Percentiles rank a stretch among this genome's conserved stretches.
These are phyloP conservation scores for Eimeria praecox DNA, from an alignment of 169 alveolate genomes.

Conservation along the genomic window DNA sequence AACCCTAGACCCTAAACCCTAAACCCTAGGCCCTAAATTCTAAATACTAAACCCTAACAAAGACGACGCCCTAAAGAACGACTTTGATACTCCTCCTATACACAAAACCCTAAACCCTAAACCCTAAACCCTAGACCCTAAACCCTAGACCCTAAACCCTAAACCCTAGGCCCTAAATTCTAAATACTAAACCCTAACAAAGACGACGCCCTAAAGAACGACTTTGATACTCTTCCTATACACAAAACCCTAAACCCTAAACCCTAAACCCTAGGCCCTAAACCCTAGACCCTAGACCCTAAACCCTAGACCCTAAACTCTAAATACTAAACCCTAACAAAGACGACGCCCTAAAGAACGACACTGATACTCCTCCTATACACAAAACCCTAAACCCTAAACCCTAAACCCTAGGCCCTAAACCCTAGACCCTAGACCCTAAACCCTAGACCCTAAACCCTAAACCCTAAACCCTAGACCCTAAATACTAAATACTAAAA, in stretches of 20 bases:
- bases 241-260: background rate
- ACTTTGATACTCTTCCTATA: no score
- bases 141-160: slow-evolving; percentile 62
- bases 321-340: no score
- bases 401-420: background rate
- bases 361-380: slow-evolving; percentile 35
- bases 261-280: background rate
- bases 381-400: slow-evolving; percentile 5
- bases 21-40: background rate
- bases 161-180: slow-evolving; percentile 21
- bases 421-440: slow-evolving; percentile 25
- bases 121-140: background rate
- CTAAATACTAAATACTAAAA: no score
- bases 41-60: no score
- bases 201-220: no score
- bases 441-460: background rate
- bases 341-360: slow-evolving; percentile 66
- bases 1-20: slow-evolving; percentile 56
- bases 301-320: background rate
- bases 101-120: background rate
- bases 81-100: no score
- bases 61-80: no score
- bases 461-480: no score
- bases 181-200: background rate
- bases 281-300: background rate